Conservation (phyloP, 140 eudicot species). For the Ambrosia hybrid region DNA sequence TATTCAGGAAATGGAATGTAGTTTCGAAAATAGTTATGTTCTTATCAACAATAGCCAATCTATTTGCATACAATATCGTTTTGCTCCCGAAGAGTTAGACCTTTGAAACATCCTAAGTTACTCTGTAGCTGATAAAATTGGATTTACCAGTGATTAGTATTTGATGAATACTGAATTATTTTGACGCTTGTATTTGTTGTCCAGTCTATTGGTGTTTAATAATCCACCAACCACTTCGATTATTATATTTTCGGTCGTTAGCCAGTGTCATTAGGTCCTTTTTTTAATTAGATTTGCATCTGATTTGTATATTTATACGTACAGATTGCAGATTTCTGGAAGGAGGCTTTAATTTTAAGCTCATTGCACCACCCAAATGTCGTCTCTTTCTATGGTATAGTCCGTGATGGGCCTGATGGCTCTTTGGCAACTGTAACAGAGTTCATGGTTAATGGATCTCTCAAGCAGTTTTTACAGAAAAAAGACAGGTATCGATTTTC, state of each 20-base stretch:
- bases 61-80: no score
- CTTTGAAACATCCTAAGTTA: no score
- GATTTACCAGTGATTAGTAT: not conserved
- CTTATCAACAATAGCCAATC: no score
- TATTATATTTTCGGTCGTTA: no score
- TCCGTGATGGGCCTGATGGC: constrained; percentile 59
- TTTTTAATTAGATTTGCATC: not conserved
- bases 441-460: constrained; percentile 75
- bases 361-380: constrained; percentile 67
- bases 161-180: not conserved
- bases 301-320: not conserved
- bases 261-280: no score
- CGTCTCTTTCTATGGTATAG: constrained; percentile 70
- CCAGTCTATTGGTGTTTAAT: not conserved
- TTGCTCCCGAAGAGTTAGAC: no score
- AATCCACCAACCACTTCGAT: not conserved
- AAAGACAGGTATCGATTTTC: constrained; percentile 52
- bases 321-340: constrained; percentile 77
- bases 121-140: no score
- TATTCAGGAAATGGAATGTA: no score
- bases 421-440: constrained; percentile 74
- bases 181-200: not conserved
- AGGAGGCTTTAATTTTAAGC: constrained; percentile 60
- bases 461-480: constrained; percentile 57
- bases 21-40: no score